phyloP scores from a whole-genome alignment of 192 early-diverging fungal species.

The Backusella luteola region DNA sequence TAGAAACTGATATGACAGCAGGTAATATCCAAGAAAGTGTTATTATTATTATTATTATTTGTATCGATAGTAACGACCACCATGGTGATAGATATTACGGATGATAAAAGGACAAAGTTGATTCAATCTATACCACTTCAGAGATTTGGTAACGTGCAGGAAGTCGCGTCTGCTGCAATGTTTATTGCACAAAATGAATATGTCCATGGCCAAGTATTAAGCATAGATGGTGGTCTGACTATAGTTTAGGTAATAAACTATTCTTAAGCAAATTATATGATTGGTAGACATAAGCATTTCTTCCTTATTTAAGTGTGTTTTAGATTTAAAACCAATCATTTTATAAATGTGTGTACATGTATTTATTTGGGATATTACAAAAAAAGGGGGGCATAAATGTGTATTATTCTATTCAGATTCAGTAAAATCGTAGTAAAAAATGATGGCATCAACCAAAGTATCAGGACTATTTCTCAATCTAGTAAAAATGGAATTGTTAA shows the following conservation, averaged over 20 bases:
- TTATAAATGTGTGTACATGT: no score
- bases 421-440: conserved; percentile 77
- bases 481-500: neutral
- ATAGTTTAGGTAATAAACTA: neutral
- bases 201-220: conserved; percentile 50
- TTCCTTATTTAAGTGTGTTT: no score
- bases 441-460: conserved; percentile 65
- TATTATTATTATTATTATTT: no score
- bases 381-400: neutral
- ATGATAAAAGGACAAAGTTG: conserved; percentile 39
- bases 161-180: conserved; percentile 58
- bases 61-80: neutral
- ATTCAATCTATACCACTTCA: conserved; percentile 48
- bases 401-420: conserved; percentile 4
- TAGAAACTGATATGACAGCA: conserved; percentile 77
- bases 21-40: conserved; percentile 26
- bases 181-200: conserved; percentile 58
- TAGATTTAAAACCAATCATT: no score
- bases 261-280: no score
- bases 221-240: conserved; percentile 15
- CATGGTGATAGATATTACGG: conserved; percentile 20
- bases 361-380: neutral
- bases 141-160: conserved; percentile 57
- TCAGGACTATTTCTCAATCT: conserved; percentile 43
- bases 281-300: no score